phyloP scores from a whole-genome alignment of 805 yeast genomes.

The Sugiyamaella qingdaonensis region DNA sequence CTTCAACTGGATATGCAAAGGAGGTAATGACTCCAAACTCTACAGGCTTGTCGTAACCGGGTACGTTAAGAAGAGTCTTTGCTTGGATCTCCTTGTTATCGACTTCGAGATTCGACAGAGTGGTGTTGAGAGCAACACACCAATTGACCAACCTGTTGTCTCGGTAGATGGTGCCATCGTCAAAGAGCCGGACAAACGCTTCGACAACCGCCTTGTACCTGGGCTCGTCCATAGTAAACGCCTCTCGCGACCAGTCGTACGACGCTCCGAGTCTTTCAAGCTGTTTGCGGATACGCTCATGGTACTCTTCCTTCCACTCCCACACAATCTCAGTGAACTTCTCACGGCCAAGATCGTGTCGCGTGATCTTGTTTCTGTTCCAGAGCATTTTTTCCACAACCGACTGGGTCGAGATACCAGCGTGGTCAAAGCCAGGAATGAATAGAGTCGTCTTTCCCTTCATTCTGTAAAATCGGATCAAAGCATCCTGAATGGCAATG shows the following conservation, averaged over 20 bases:
- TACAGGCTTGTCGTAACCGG: slow-evolving; percentile 83
- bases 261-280: slow-evolving; percentile 89
- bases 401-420: slow-evolving; percentile 98
- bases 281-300: slow-evolving; percentile 77
- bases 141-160: slow-evolving; percentile 92
- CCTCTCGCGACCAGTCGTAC: slow-evolving; percentile 93
- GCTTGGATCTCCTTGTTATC: slow-evolving; percentile 88
- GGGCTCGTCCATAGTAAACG: slow-evolving; percentile 82
- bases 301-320: slow-evolving; percentile 98
- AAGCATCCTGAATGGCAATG: slow-evolving; percentile 87
- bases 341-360: slow-evolving; percentile 95
- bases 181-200: slow-evolving; percentile 86
- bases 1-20: slow-evolving; percentile 85
- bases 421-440: slow-evolving; percentile 97
- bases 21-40: slow-evolving; percentile 98
- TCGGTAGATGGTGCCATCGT: slow-evolving; percentile 93
- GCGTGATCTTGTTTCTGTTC: slow-evolving; percentile 81
- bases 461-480: slow-evolving; percentile 94
- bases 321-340: slow-evolving; percentile 82
- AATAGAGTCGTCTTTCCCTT: slow-evolving; percentile 89
- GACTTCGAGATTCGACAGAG: slow-evolving; percentile 93
- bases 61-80: slow-evolving; percentile 74
- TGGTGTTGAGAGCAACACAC: slow-evolving; percentile 93
- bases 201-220: slow-evolving; percentile 78
- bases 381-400: slow-evolving; percentile 95